Base-by-base conservation (phyloP, 2,329 filamentous ascomycete species). In the Aureobasidium sp. region DNA sequence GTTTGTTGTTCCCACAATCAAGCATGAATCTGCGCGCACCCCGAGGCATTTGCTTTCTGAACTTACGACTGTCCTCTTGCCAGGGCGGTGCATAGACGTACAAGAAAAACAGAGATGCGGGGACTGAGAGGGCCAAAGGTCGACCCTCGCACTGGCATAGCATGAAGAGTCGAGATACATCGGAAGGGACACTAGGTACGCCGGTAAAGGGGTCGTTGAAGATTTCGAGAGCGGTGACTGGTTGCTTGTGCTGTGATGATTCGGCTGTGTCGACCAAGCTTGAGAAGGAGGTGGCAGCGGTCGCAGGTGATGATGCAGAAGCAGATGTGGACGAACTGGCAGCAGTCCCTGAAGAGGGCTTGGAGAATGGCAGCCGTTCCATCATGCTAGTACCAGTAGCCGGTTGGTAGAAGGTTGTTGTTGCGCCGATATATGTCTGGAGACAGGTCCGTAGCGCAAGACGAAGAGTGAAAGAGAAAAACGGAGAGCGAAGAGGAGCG, bases 191-290 rank as follows among this genome's bases (percentile, higher is more conserved):
- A 53, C 51, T 46, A 42, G 63, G 34, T n/a, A 52, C 41, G 17
- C 53, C 27, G 12, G 59, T 47, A 29, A 57, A 57, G 4, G 62
- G 48, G 32, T 50, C 61, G 13, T 36, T 50, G 39, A 63, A 59
- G 34, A 20, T 9, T 20, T n/a, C 23, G 20, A 10, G 17, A 17
- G n/a, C n/a, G 17, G 12, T 5, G 9, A 20, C 29, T 4, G 47
- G 29, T 13, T 34, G 47, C 9, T 20, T 13, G 29, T n/a, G 29
- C 20, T 50, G 47, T 29, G 47, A 34, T 10, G 47, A 3, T 17
- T 5, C 42, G 6, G 12, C 4, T 20, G 27, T 34, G 47, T 34
- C 29, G 17, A 2, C 29, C 17, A 13, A 20, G 29, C 47, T 20
- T 17, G 27, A 23, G 17, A 20, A n/a, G 17, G 47, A 50, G 27